phyloP scores from a whole-genome alignment of 2,329 filamentous ascomycete genomes.

The Macroventuria anomochaeta region DNA sequence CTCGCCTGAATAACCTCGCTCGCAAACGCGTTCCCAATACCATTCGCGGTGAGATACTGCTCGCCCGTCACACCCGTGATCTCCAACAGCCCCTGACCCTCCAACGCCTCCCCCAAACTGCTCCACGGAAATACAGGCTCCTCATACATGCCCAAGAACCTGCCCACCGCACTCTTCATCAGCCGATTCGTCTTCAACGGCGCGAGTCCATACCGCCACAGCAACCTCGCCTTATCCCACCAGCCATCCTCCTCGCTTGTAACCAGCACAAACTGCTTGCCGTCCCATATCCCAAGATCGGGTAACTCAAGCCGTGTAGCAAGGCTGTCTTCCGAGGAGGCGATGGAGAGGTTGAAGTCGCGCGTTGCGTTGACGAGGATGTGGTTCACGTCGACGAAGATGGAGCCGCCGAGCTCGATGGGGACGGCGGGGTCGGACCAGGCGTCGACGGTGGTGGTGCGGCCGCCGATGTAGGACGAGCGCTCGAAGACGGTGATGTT shows the following conservation, averaged over 20 bases:
- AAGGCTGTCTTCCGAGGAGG: constrained; percentile 44
- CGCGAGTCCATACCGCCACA: constrained; percentile 85
- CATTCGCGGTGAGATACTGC: constrained; percentile 72
- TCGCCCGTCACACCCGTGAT: constrained; percentile 75
- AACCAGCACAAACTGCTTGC: constrained; percentile 73
- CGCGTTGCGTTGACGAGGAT: constrained; percentile 78
- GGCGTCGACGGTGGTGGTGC: constrained; percentile 81
- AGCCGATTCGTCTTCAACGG: constrained; percentile 76
- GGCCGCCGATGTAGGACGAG: constrained; percentile 77
- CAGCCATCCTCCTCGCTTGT: constrained; percentile 68
- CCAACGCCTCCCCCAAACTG: constrained; percentile 72
- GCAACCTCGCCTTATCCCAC: constrained; percentile 80
- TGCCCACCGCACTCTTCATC: constrained; percentile 72
- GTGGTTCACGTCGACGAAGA: constrained; percentile 85
- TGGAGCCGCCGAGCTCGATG: constrained; percentile 87
- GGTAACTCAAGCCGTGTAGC: constrained; percentile 29
- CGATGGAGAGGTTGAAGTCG: constrained; percentile 71
- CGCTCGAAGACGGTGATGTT: constrained; percentile 91
- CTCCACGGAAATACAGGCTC: constrained; percentile 82
- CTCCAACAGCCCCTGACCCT: constrained; percentile 70
- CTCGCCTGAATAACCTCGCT: constrained; percentile 83
- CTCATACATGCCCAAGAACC: constrained; percentile 82
- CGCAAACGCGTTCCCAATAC: constrained; percentile 71
- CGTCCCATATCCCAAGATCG: constrained; percentile 83
- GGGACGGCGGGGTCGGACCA: constrained; percentile 71